phyloP scores from a whole-genome alignment of 148 eudicot genomes.

The Cornus florida region DNA sequence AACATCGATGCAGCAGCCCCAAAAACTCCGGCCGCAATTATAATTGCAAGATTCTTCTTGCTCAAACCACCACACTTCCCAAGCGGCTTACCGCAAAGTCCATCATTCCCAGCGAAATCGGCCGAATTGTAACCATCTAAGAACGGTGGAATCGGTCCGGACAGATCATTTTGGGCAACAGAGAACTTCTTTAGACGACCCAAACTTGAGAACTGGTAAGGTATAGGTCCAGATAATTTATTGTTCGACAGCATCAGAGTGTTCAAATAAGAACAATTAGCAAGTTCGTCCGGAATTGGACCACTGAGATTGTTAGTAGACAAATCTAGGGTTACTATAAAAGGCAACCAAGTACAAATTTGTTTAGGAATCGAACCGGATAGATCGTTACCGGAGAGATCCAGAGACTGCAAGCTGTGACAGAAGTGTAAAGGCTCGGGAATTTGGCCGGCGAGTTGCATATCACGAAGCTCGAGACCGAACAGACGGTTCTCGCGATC shows the following conservation, averaged over 20 bases:
- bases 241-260: constrained; percentile 40
- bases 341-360: constrained; percentile 69
- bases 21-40: constrained; percentile 57
- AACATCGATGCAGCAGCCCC: constrained; percentile 45
- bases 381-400: constrained; percentile 47
- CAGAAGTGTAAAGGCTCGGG: constrained; percentile 47
- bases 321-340: constrained; percentile 54
- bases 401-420: constrained; percentile 44
- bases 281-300: constrained; percentile 46
- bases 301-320: constrained; percentile 53
- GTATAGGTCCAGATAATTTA: constrained; percentile 51
- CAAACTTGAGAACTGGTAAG: constrained; percentile 40
- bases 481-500: constrained; percentile 62
- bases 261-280: constrained; percentile 57
- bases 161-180: constrained; percentile 39
- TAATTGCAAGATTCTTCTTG: constrained; percentile 41
- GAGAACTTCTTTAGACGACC: constrained; percentile 49
- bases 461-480: constrained; percentile 40
- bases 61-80: constrained; percentile 61
- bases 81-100: constrained; percentile 54
- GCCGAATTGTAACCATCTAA: constrained; percentile 23
- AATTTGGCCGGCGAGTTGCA: constrained; percentile 39
- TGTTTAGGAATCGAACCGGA: constrained; percentile 56
- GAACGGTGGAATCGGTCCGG: constrained; percentile 50
- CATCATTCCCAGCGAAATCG: constrained; percentile 45